A percentile compares a stretch with the other conserved stretches of the same genome.
Evolutionary conservation across 2,329 filamentous ascomycete species (phyloP).

Genomic region (Xylaria sp.): DNA sequence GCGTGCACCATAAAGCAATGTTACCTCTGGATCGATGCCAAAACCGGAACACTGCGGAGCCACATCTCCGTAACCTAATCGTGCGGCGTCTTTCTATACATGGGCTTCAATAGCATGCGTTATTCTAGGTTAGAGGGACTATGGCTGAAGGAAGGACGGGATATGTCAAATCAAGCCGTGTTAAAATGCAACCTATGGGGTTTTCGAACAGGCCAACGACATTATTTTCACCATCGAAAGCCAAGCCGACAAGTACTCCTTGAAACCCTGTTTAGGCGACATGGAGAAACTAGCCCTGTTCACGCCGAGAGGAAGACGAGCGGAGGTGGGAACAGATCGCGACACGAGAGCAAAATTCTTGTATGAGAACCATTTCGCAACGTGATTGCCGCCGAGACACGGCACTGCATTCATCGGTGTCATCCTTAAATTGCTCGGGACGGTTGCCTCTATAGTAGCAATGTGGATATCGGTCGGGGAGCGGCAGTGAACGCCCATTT

Average conservation of each 20-base stretch:
- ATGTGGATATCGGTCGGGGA: neutral
- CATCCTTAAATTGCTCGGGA: neutral
- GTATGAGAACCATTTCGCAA: neutral
- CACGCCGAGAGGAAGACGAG: neutral
- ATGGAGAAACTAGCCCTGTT: neutral
- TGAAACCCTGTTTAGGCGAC: neutral
- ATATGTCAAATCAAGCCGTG: neutral
- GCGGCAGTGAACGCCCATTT: neutral
- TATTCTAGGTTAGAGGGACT: neutral
- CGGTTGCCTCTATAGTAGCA: neutral
- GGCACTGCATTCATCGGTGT: neutral
- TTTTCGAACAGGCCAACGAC: neutral
- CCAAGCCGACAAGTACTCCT: neutral
- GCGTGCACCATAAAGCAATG: neutral
- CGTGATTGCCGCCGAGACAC: neutral
- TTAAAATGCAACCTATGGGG: neutral
- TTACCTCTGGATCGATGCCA: neutral
- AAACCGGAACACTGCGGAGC: neutral
- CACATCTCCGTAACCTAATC: neutral
- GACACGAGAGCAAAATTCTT: neutral
- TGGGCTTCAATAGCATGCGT: neutral
- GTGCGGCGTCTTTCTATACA: neutral
- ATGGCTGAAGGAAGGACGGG: neutral
- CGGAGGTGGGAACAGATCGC: neutral
- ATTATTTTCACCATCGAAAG: neutral